phyloP scores from a whole-genome alignment of 1,284 basidiomycete genomes.

The Gymnopus androsaceus region DNA sequence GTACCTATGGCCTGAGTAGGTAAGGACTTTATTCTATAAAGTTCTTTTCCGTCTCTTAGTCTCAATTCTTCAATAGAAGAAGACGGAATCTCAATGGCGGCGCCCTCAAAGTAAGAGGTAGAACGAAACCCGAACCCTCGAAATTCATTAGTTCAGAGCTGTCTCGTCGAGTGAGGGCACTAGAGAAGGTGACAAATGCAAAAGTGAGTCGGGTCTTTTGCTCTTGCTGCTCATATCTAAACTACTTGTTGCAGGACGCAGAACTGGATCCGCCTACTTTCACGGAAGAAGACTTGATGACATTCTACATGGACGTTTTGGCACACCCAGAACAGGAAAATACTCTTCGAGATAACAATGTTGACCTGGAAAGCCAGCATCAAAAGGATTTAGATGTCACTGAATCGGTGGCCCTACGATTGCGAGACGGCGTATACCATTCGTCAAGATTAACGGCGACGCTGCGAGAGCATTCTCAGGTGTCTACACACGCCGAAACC shows the following conservation, averaged over 20 bases:
- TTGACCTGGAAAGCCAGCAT: conserved; percentile 32
- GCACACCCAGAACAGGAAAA: conserved; percentile 39
- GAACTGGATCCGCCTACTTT: conserved; percentile 38
- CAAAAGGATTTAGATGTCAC: neutral
- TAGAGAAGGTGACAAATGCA: conserved; percentile 37
- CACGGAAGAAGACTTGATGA: conserved; percentile 50
- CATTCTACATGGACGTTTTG: conserved; percentile 57
- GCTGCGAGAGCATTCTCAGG: neutral
- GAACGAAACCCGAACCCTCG: neutral
- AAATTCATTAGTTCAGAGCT: conserved; percentile 34
- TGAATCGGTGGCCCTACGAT: neutral
- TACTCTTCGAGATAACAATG: too few species aligned
- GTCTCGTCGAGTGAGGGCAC: conserved; percentile 38
- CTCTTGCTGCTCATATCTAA: neutral
- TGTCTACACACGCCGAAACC: neutral
- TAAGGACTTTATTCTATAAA: neutral
- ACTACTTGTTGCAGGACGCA: conserved; percentile 28
- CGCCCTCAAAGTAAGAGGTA: too few species aligned
- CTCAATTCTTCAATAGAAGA: too few species aligned
- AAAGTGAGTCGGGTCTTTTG: conserved; percentile 33
- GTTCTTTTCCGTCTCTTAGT: neutral
- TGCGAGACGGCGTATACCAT: neutral
- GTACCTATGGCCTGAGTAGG: neutral
- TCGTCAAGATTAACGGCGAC: neutral
- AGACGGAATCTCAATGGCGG: too few species aligned